Evolutionary conservation across 2,329 filamentous ascomycete genomes (phyloP), one percentile per base, ranked within the genome.

Genomic region (Conoideocrella luteorostrata): DNA sequence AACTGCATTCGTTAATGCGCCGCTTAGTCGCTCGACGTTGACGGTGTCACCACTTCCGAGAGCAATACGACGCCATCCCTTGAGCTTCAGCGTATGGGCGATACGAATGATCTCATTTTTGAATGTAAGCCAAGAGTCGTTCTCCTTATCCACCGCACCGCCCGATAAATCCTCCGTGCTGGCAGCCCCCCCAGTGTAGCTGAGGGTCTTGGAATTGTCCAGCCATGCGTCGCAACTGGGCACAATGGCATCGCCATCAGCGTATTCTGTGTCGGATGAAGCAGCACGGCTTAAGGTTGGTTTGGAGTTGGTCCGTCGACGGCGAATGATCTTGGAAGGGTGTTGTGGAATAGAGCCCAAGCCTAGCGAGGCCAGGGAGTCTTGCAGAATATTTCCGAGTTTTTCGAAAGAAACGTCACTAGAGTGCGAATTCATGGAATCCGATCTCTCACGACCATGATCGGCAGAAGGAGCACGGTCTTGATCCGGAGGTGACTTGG

Each of bases 1-100:
- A 28, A 98, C 90, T 10, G 91, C 89, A 60, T 98, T 98, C 17
- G 93, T 98, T 52, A 98, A 68, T 7, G 93, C 93, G 48, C 93
- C 93, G 61, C 91, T 96, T 22, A 94, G 71, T 39, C 87, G 77
- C 63, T 86, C 77, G 5, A 93, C 84, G 2, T 75, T 74, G 50
- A 93, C 82, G 29, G 71, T 72, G 40, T 80, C 77, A 51, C 84
- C 86, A 50, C 72, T 70, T 10, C 87, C 84, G 41, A 91, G 67
- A 0, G 88, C 78, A 1, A 98, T 80, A 47, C 82, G 82, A 42
- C 90, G 80, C 93, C 93, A 98, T 9, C 91, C 88, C 61, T 95
- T 95, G 24, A 97, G 75, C 42, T 82, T 81, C 41, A 98, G 70
- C 0, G 93, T 98, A 62, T 97, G 93, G 0, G 88, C 76, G 46